phyloP scores from a whole-genome alignment of 2,329 filamentous ascomycete genomes.

The Apiospora arundinis region DNA sequence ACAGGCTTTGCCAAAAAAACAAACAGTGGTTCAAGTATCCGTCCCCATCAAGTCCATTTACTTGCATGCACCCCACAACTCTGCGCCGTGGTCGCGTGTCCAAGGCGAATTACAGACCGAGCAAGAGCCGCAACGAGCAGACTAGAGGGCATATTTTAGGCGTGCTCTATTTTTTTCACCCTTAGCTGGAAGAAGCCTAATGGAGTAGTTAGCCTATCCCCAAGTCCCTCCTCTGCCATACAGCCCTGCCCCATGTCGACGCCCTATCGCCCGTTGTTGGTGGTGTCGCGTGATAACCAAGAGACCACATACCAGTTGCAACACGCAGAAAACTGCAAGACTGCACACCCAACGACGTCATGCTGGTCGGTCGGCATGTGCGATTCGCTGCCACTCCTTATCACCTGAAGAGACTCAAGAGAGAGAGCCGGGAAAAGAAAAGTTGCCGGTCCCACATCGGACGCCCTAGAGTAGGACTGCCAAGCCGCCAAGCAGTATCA shows the following conservation, averaged over 20 bases:
- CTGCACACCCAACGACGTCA: neutral
- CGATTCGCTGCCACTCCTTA: neutral
- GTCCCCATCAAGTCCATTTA: neutral
- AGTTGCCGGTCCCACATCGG: neutral
- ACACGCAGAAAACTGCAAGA: neutral
- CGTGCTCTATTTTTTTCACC: too few relatives aligned
- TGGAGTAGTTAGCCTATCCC: neutral
- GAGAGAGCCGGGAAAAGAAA: neutral
- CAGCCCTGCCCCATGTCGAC: neutral
- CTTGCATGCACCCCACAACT: neutral
- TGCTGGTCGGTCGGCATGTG: neutral
- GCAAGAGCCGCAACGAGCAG: conserved; percentile 1
- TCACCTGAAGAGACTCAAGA: neutral
- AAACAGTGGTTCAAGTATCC: neutral
- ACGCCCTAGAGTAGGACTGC: conserved; percentile 5
- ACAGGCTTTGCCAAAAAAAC: too few relatives aligned
- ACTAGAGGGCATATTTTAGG: neutral
- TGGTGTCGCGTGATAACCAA: neutral
- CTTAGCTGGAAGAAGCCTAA: too few relatives aligned
- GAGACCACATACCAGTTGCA: neutral
- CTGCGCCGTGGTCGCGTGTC: neutral
- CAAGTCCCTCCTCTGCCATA: neutral
- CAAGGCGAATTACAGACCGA: neutral
- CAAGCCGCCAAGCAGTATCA: neutral
- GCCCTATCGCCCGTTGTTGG: too few relatives aligned